A percentile compares a stretch with the other conserved stretches of the same genome.
phyloP scores from a whole-genome alignment of 148 eudicot species.

The Rhododendron ferrugineum region DNA sequence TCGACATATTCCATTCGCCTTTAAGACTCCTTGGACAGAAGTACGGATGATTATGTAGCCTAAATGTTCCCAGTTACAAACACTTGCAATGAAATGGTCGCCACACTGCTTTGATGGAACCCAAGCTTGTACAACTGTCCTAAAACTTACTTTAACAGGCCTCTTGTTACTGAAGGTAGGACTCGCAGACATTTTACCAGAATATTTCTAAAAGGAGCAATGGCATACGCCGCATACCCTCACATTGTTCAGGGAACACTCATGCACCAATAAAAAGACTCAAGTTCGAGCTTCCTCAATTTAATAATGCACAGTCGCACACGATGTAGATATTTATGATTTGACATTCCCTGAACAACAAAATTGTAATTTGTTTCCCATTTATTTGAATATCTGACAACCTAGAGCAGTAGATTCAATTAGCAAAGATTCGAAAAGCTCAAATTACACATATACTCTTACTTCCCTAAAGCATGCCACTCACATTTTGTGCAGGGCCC shows the following conservation, averaged over 20 bases:
- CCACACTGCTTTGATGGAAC: background rate
- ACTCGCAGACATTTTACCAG: background rate
- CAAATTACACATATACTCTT: background rate
- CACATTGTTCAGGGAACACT: background rate
- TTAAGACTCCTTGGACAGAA: background rate
- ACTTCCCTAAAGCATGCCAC: background rate
- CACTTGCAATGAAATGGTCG: background rate
- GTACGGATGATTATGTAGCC: background rate
- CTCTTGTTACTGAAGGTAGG: background rate
- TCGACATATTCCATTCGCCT: background rate
- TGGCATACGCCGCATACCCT: background rate
- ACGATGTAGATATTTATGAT: background rate
- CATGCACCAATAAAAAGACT: background rate
- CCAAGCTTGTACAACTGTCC: background rate
- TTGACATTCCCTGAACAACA: background rate
- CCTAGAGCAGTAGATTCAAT: background rate
- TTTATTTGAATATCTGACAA: background rate
- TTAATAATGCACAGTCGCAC: background rate
- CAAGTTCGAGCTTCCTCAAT: background rate
- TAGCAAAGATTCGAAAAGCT: background rate
- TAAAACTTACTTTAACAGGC: background rate
- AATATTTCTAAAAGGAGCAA: conserved; percentile 6
- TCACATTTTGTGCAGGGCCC: background rate
- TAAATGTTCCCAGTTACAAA: background rate
- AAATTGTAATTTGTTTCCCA: background rate